phyloP scores from a whole-genome alignment of 2,329 filamentous ascomycete species.

The Zymoseptoria tritici region DNA sequence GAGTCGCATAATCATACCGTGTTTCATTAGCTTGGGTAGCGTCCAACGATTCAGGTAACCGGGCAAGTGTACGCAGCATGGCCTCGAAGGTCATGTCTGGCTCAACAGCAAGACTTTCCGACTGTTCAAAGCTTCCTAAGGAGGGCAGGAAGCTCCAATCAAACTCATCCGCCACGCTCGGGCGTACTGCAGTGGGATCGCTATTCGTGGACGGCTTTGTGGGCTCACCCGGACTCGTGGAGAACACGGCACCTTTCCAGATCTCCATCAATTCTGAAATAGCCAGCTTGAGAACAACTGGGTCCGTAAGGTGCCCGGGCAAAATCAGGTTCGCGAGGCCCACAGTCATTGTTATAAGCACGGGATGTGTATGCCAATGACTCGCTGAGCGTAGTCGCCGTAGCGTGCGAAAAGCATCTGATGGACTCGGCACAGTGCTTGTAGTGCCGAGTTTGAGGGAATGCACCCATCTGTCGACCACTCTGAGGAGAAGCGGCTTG shows the following conservation, averaged over 20 bases:
- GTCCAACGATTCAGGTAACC: neutral
- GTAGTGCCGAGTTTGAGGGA: neutral
- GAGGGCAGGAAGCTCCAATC: conserved; percentile 18
- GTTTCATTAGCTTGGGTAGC: conserved; percentile 1
- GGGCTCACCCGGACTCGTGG: neutral
- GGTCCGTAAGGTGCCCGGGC: neutral
- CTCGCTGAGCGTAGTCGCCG: neutral
- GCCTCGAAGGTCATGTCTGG: conserved; percentile 6
- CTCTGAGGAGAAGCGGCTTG: neutral
- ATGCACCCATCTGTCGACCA: neutral
- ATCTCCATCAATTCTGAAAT: conserved; percentile 10
- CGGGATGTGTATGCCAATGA: neutral
- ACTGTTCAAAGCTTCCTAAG: conserved; percentile 5
- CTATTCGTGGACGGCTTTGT: neutral
- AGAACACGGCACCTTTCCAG: conserved; percentile 8
- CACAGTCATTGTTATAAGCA: neutral
- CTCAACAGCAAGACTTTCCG: neutral
- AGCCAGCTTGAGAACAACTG: neutral
- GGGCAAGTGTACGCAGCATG: conserved; percentile 12
- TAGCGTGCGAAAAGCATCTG: neutral
- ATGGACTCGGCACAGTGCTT: neutral
- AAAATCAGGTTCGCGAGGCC: neutral
- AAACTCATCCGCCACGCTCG: neutral
- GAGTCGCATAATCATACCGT: conserved; percentile 14
- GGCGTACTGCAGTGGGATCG: neutral